Conservation (phyloP, 129 eudicot species). For the Flaveria trinervia region DNA sequence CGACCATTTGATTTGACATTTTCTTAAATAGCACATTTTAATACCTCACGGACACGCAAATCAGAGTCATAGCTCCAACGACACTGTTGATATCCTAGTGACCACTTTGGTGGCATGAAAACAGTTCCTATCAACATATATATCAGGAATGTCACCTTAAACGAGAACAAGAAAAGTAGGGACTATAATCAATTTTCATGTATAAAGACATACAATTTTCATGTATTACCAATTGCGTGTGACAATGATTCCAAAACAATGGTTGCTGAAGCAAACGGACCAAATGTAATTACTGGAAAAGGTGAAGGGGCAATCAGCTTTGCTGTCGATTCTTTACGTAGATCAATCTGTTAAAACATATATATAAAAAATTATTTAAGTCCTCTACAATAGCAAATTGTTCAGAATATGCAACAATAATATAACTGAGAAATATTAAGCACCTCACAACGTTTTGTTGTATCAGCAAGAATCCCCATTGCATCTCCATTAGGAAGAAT, state of each 20-base stretch:
- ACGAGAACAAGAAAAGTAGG: neutral
- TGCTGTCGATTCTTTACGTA: constrained; percentile 66
- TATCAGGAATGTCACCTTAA: neutral
- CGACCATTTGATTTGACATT: neutral
- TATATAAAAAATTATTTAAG: neutral
- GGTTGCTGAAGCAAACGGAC: constrained; percentile 81
- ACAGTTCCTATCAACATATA: constrained; percentile 60
- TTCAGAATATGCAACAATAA: constrained; percentile 2
- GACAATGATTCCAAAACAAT: constrained; percentile 74
- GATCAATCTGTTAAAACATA: constrained; percentile 63
- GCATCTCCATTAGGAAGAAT: constrained; percentile 85
- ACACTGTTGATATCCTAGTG: constrained; percentile 93
- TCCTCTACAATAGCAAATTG: neutral
- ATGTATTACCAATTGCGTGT: constrained; percentile 87
- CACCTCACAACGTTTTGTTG: constrained; percentile 95
- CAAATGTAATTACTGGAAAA: constrained; percentile 85
- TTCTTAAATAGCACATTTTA: constrained; percentile 6
- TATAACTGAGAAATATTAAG: constrained; percentile 17
- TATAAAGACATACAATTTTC: neutral
- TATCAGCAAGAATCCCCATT: constrained; percentile 91
- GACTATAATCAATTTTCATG: neutral
- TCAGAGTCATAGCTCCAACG: constrained; percentile 94
- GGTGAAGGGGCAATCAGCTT: constrained; percentile 57
- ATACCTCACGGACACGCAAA: constrained; percentile 88
- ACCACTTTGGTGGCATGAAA: constrained; percentile 98